Conservation (phyloP, 768 basidiomycete species). For the Naganishia antarctica region DNA sequence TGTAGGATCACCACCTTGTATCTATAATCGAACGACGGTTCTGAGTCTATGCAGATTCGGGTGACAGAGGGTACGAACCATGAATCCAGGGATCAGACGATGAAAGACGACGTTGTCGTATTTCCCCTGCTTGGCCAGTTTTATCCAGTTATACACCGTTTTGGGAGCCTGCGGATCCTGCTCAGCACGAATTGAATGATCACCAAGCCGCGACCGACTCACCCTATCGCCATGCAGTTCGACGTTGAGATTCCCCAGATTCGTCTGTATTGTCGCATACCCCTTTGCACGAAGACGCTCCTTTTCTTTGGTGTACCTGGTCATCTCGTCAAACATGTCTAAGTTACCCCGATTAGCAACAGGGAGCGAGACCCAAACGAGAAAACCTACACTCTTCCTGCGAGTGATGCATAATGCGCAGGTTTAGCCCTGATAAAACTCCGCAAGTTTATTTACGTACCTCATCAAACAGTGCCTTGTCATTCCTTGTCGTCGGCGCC, state of each 20-base stretch:
- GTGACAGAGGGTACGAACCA: conserved; percentile 57
- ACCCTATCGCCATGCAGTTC: conserved; percentile 54
- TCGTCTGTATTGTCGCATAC: conserved; percentile 93
- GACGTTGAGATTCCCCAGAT: conserved; percentile 74
- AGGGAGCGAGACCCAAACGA: not conserved
- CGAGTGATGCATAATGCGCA: not conserved
- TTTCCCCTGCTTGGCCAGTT: conserved; percentile 83
- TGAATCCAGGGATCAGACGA: conserved; percentile 86
- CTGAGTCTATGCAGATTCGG: not conserved
- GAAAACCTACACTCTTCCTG: conserved; percentile 64
- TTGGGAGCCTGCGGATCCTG: conserved; percentile 79
- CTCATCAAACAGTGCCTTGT: conserved; percentile 93
- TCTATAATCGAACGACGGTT: conserved; percentile 53
- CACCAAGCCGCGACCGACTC: not conserved
- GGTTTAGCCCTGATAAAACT: not conserved
- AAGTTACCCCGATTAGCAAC: not conserved
- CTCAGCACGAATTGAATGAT: not conserved
- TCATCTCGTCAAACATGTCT: conserved; percentile 92
- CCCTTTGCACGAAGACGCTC: conserved; percentile 84
- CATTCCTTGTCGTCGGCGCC: conserved; percentile 65
- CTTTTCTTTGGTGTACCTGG: conserved; percentile 79
- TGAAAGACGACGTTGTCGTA: conserved; percentile 89
- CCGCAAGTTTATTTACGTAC: conserved; percentile 35
- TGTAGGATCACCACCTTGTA: conserved; percentile 97
- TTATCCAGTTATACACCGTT: conserved; percentile 96